A percentile compares a stretch with the other conserved stretches of the same genome.
phyloP scores from a whole-genome alignment of 495 filamentous ascomycete genomes.

The Tuber aestivum region DNA sequence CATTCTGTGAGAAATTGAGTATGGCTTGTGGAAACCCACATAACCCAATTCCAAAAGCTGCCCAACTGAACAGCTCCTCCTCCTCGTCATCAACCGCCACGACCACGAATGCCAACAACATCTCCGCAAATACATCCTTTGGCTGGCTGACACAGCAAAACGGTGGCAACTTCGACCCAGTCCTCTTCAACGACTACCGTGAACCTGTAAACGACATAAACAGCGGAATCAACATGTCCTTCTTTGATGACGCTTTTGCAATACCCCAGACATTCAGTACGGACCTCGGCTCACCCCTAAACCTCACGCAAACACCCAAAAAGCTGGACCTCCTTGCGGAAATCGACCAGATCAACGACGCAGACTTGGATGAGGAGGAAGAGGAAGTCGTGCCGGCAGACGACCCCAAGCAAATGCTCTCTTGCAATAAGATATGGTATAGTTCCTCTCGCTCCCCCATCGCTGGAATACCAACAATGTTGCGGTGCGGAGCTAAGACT shows the following conservation, averaged over 20 bases:
- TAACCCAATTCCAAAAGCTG: slow-evolving; percentile 56
- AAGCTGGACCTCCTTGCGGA: slow-evolving; percentile 69
- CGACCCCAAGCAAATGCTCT: slow-evolving; percentile 61
- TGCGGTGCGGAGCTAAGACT: slow-evolving; percentile 34
- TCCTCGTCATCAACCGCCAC: slow-evolving; percentile 37
- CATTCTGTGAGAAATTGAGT: slow-evolving; percentile 64
- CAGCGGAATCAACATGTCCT: slow-evolving; percentile 60
- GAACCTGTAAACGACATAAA: slow-evolving; percentile 76
- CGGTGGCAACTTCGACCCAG: slow-evolving; percentile 81
- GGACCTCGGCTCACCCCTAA: slow-evolving; percentile 30
- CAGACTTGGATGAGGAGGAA: slow-evolving; percentile 58
- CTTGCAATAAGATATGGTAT: slow-evolving; percentile 91
- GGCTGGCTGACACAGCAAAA: slow-evolving; percentile 81
- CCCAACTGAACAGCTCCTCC: slow-evolving; percentile 7
- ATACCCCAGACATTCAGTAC: slow-evolving; percentile 45
- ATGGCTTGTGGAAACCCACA: slow-evolving; percentile 67
- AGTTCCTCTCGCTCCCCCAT: slow-evolving; percentile 34
- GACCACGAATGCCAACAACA: slow-evolving; percentile 11
- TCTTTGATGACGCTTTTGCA: slow-evolving; percentile 86
- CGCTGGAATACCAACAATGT: slow-evolving; percentile 20
- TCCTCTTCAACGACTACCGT: slow-evolving; percentile 87
- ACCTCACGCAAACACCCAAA: slow-evolving; percentile 11
- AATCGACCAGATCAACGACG: slow-evolving; percentile 52
- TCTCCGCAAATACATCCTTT: slow-evolving; percentile 46
- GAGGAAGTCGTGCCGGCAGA: slow-evolving; percentile 62